These are phyloP conservation scores for Hyphodiscus sp. DNA, from an alignment of 2,329 filamentous ascomycete species.

Conservation along the genomic window DNA sequence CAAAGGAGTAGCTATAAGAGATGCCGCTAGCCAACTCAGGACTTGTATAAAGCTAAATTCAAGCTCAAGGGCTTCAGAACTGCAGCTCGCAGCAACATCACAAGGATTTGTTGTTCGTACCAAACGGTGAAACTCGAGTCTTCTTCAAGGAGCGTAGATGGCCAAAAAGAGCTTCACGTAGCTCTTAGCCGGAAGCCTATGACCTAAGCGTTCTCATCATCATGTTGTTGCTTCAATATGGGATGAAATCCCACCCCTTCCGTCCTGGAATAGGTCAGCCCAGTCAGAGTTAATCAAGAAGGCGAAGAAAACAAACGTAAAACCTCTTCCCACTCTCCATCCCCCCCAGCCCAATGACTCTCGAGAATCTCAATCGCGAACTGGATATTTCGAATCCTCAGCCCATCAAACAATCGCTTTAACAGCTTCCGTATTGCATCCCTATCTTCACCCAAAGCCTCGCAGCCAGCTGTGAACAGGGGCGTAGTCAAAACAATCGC, in stretches of 20 bases:
- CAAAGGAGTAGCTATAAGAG: not conserved
- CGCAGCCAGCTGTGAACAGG: constrained; percentile 37
- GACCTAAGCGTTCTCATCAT: too few relatives aligned
- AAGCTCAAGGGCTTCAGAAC: not conserved
- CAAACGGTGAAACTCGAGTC: too few relatives aligned
- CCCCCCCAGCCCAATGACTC: constrained; percentile 29
- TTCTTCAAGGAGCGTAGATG: too few relatives aligned
- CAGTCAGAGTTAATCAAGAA: not conserved
- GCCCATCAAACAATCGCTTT: constrained; percentile 32
- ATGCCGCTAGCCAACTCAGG: not conserved
- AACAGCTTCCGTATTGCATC: constrained; percentile 30
- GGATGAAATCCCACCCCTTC: constrained; percentile 12
- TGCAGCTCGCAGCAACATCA: too few relatives aligned
- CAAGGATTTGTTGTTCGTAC: too few relatives aligned
- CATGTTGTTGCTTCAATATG: constrained; percentile 6
- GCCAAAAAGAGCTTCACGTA: too few relatives aligned
- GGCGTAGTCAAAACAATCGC: constrained; percentile 38
- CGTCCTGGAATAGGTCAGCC: constrained; percentile 3
- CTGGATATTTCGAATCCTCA: constrained; percentile 36
- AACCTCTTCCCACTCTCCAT: constrained; percentile 34
- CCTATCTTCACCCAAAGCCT: constrained; percentile 33
- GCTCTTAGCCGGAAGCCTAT: too few relatives aligned
- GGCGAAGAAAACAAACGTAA: constrained; percentile 26
- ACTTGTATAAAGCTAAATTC: too few relatives aligned
- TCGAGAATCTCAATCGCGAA: constrained; percentile 36